Conservation (phyloP, 2,329 filamentous ascomycete species). For the Ceratocystis lukuohia region DNA sequence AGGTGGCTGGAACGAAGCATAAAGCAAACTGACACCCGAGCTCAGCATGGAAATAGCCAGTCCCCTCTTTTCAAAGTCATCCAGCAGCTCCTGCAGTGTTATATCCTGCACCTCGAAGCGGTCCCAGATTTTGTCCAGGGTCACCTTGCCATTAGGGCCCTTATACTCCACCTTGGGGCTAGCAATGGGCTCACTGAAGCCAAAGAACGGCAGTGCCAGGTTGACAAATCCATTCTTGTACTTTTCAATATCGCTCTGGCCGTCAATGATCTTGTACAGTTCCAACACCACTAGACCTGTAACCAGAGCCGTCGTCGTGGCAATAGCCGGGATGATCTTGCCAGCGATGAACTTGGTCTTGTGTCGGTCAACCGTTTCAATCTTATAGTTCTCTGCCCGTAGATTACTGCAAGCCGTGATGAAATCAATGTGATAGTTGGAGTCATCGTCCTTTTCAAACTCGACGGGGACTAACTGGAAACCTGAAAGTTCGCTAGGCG, state of each 20-base stretch:
- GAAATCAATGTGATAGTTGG: conserved; percentile 97
- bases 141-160: conserved; percentile 64
- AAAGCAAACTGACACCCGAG: conserved; percentile 90
- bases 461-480: conserved; percentile 87
- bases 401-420: conserved; percentile 95
- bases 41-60: conserved; percentile 83
- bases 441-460: conserved; percentile 98
- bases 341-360: conserved; percentile 99
- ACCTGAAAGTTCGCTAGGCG: conserved; percentile 66
- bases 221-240: conserved; percentile 99
- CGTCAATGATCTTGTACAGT: conserved; percentile 91
- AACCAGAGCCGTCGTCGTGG: conserved; percentile 88
- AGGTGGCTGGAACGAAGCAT: conserved; percentile 80
- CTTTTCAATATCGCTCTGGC: conserved; percentile 91
- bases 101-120: conserved; percentile 84
- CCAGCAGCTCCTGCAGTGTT: conserved; percentile 69
- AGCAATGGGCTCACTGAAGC: conserved; percentile 91
- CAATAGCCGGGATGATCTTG: conserved; percentile 98
- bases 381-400: conserved; percentile 96
- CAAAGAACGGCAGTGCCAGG: conserved; percentile 89
- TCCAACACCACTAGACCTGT: conserved; percentile 88
- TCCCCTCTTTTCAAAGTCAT: conserved; percentile 68
- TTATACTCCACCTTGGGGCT: conserved; percentile 87
- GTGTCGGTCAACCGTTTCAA: conserved; percentile 79
- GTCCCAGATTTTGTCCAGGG: conserved; percentile 94